Base-by-base conservation (phyloP, 441 rosid species). In the Macaranga tanarius region DNA sequence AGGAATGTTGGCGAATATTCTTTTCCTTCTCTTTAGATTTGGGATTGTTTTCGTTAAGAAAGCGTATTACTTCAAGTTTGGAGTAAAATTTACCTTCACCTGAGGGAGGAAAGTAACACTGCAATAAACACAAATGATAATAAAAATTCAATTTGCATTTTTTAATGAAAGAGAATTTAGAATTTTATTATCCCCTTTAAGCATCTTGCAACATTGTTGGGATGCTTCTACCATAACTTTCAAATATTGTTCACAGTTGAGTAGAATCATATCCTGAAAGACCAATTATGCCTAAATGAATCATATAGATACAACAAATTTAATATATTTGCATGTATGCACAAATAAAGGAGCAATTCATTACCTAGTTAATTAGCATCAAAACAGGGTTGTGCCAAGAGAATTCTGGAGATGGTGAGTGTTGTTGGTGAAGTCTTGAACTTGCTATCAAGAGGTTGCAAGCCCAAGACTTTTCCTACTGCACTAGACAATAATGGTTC, bases 51-150 rank as follows among this genome's bases (percentile, higher is more conserved):
- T 34, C 25, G 38, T 79, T 79, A 34, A 82, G 84, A 82, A 78
- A 80, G 72, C 82, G 77, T 67, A 44, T 62, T 19, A 82, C 87
- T 78, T 81, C 87, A 54, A 77, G 73, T 79, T 79, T 84, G 45
- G 87, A 84, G 73, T 76, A 31, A 65, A 82, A 86, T 75, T 71
- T 82, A 51, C 65, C 75, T 80, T 76, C 84, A 69, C 78, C 77
- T 22, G 79, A 78, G 26, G 87, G 87, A 75, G 82, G 77, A 79
- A 76, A 78, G 79, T 89, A 83, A 74, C 74, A 79, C 91, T 85
- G 87, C 87, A 83, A 77, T 67, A 70, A 76, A 74, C 25, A 71
- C 67, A 79, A 45, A 65, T 63, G 63, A 48, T 34, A 25, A 63
- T 17, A 65, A 68, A 76, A 48, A 34, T 62, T 67, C 34, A 10